A percentile compares a stretch with the other conserved stretches of the same genome.
Evolutionary conservation across 2,329 filamentous ascomycete genomes (phyloP).

Genomic region (Arthroderma uncinatum): DNA sequence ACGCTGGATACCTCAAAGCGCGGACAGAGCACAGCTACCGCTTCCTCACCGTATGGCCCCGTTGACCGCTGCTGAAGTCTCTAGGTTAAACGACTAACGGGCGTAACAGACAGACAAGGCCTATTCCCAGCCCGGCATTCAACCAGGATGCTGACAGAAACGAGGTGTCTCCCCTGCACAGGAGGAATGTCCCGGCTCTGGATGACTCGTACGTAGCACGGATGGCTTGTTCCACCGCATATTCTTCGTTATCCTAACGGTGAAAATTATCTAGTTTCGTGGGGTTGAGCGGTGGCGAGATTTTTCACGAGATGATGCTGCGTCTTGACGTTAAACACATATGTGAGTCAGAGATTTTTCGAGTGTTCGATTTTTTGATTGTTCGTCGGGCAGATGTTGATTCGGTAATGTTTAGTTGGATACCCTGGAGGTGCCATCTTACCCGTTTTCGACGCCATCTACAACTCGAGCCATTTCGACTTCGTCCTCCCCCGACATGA

Average conservation of each 20-base stretch:
- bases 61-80: constrained; percentile 1
- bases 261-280: constrained; percentile 53
- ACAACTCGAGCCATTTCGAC: constrained; percentile 93
- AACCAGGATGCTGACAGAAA: constrained; percentile 46
- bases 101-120: constrained; percentile 42
- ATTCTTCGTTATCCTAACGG: constrained; percentile 11
- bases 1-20: constrained; percentile 28
- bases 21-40: constrained; percentile 39
- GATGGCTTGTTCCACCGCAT: background rate
- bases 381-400: background rate
- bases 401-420: constrained; percentile 45
- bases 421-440: constrained; percentile 95
- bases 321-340: constrained; percentile 84
- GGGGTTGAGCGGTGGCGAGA: constrained; percentile 87
- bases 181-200: constrained; percentile 51
- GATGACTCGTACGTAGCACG: constrained; percentile 61
- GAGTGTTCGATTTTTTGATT: too few species aligned
- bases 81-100: constrained; percentile 12
- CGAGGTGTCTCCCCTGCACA: constrained; percentile 57
- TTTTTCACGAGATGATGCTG: constrained; percentile 99
- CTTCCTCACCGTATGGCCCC: constrained; percentile 45
- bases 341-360: constrained; percentile 50
- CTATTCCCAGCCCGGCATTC: constrained; percentile 52
- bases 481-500: constrained; percentile 94
- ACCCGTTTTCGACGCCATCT: constrained; percentile 96